Base-by-base conservation (phyloP, 768 basidiomycete species). In the Sporobolomyces roseus region DNA sequence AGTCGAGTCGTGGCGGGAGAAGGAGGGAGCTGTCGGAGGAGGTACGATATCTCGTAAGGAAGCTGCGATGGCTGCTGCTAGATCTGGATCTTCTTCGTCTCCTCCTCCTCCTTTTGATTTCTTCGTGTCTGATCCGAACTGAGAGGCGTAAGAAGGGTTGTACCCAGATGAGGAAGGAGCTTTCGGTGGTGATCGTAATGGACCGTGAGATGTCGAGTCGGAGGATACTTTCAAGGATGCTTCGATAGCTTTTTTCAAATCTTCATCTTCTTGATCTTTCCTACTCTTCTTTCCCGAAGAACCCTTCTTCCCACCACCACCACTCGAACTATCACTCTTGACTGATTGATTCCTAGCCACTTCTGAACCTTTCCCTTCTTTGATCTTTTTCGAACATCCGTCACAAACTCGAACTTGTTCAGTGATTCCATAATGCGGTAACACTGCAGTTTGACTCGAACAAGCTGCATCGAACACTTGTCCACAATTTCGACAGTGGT, bases 401-500 rank as follows among this genome's bases (percentile, higher is more conserved):
- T 99, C 94, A 66, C 96, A 98, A 0, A 98, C 94, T 45, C 96
- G 83, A 9, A 99, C 96, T 43, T 89, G 87, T 75, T 96, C 88
- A 1, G 86, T 82, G 73, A 99, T 93, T 16, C 96, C 96, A 75
- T 91, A 94, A 77, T 93, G 90, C 6, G 96, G 94, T 29, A 98
- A 82, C 0, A 91, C 81, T 79, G 91, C 85, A 3, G 83, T 81
- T 79, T 91, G 89, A 38, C 89, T 87, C 0, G 91, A 93, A 78
- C 96, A 99, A 48, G 85, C 83, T 62, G 93, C 91, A 79, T 97
- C 94, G 76, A 96, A 98, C 19, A 98, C 92, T 77, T 88, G 87
- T 12, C 96, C 96, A 79, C 96, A 99, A 78, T 97, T 97, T 19
- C 96, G 86, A 77, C 96, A 99, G 76, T 99, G 96, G 75, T 99